Conservation (phyloP, 805 yeast species). For the Grigorovia jiainica region DNA sequence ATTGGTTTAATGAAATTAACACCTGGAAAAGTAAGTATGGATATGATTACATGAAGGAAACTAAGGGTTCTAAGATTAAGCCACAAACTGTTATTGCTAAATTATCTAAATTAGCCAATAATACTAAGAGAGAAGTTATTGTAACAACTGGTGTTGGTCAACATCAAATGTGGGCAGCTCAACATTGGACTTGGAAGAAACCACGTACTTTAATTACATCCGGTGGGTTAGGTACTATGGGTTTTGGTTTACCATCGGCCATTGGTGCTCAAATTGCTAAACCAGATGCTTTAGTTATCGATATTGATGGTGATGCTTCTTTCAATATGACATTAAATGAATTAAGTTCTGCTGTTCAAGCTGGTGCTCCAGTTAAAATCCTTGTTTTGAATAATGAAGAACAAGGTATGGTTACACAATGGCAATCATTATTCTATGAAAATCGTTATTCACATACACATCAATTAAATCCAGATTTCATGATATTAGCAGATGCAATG, state of each 20-base stretch:
- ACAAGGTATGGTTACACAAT: slow-evolving; percentile 99
- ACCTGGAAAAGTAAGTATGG: slow-evolving; percentile 86
- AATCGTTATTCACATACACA: slow-evolving; percentile 98
- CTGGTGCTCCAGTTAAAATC: slow-evolving; percentile 80
- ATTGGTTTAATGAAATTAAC: slow-evolving; percentile 67
- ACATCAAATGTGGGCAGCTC: slow-evolving; percentile 99
- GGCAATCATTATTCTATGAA: slow-evolving; percentile 97
- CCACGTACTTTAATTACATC: slow-evolving; percentile 96
- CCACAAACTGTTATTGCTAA: slow-evolving; percentile 88
- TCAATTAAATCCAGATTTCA: slow-evolving; percentile 88
- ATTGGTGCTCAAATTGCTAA: slow-evolving; percentile 96
- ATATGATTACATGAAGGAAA: slow-evolving; percentile 70
- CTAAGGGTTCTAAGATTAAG: slow-evolving; percentile 70
- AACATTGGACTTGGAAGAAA: slow-evolving; percentile 85
- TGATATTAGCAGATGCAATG: slow-evolving; percentile 91
- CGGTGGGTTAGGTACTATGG: slow-evolving; percentile 99
- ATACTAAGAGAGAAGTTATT: slow-evolving; percentile 57
- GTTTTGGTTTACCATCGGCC: slow-evolving; percentile 94
- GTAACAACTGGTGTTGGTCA: slow-evolving; percentile 98
- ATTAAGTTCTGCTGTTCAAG: slow-evolving; percentile 90
- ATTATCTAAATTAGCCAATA: slow-evolving; percentile 59
- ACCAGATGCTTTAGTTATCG: slow-evolving; percentile 92
- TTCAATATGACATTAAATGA: slow-evolving; percentile 96
- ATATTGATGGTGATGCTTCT: slow-evolving; percentile 98
- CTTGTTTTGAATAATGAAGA: slow-evolving; percentile 92